Percentiles rank a stretch among this genome's conserved stretches.
Conservation (phyloP, 352 stramenopile genomes). For the Phytopythium boreale region DNA sequence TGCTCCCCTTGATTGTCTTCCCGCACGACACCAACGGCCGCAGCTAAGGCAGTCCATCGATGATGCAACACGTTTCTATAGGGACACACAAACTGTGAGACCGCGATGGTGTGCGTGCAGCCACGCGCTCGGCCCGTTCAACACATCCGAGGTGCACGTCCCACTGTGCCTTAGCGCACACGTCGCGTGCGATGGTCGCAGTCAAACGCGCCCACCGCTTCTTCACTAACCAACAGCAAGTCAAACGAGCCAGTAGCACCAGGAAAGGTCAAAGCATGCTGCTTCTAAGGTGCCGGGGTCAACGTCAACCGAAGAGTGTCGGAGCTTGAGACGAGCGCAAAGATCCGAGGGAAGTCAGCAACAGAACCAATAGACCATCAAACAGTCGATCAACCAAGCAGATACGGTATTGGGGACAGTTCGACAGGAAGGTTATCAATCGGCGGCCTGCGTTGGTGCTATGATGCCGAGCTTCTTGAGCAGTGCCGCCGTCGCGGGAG, state of each 20-base stretch:
- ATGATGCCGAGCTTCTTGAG: conserved; percentile 47
- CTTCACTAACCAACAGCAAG: not conserved
- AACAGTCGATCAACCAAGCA: not conserved
- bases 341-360: too few relatives aligned
- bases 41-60: not conserved
- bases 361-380: not conserved
- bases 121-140: not conserved
- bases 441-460: conserved; percentile 16
- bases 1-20: conserved; percentile 1
- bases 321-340: too few relatives aligned
- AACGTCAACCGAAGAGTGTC: too few relatives aligned
- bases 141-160: not conserved
- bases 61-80: not conserved
- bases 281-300: too few relatives aligned
- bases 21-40: not conserved
- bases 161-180: conserved; percentile 4
- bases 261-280: too few relatives aligned
- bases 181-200: not conserved
- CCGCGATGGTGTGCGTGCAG: not conserved
- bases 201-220: not conserved
- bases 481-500: conserved; percentile 31
- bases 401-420: not conserved
- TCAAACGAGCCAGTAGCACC: not conserved
- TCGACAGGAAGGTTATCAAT: not conserved
- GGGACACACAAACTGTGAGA: not conserved